Evolutionary conservation across 257 asterid species (phyloP), one percentile per base, ranked within the genome.

Genomic region (Phtheirospermum japonicum): DNA sequence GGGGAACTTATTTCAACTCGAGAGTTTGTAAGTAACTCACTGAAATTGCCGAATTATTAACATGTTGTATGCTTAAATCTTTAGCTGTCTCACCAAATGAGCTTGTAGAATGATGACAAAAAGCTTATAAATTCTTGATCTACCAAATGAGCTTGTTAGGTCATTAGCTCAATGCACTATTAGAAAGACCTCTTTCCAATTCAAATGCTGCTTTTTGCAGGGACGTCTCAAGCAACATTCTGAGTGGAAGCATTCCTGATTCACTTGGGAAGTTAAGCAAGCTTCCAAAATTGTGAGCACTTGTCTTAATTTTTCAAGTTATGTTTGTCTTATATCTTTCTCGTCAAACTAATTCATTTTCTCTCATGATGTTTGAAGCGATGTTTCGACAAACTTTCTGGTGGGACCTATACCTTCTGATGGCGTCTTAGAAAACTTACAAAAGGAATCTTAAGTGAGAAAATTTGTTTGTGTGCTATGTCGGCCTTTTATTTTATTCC

Each of bases 211-310:
- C 58, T 50, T 61, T 79, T 64, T 73, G 61, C 85, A 86, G 96
- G 81, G 96, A 89, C 77, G 79, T 89, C 57, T 89, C 96, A 36
- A 84, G 96, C 86, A 89, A 89, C 77, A 81, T 87, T 71, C 89
- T 89, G 33, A 82, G 96, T 70, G 94, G 95, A 76, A 75, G 49
- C 64, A 85, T 89, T 79, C 96, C 96, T 56, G 68, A 77, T 58
- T 84, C 96, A 18, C 84, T 89, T 65, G 96, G 96, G 64, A 86
- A 75, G 57, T 77, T 86, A 67, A 71, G 56, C 82, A 80, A 82
- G 76, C 96, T 89, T 52, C 64, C 63, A 7, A 61, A 61, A 61
- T 81, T 89, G 96, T 89, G 77, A 76, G 96, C 82, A 40, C 46
- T n/a, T 60, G 6, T 58, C 2, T 23, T 52, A 14, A 14, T 59